Evolutionary conservation across 768 basidiomycete species (phyloP).

Genomic region (Mycena leptocephala): DNA sequence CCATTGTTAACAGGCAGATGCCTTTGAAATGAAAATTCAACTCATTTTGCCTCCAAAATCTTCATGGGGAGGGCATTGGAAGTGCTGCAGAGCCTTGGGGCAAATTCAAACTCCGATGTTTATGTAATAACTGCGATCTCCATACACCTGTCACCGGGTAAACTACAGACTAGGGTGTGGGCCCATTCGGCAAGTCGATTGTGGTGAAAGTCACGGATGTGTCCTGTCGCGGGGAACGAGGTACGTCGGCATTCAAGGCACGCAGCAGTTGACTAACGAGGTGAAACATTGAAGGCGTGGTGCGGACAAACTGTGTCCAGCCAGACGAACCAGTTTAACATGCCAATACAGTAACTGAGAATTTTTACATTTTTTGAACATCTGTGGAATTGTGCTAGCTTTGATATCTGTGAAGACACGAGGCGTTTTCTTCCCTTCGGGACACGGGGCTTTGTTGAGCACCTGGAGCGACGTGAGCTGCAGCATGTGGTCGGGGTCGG

Average conservation of each 20-base stretch:
- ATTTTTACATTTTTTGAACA: not conserved
- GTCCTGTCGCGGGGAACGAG: conserved; percentile 64
- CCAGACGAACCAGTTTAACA: conserved; percentile 59
- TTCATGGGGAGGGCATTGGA: too few species aligned
- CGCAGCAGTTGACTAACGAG: not conserved
- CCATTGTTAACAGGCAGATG: too few species aligned
- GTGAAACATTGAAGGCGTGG: conserved; percentile 54
- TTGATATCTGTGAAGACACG: conserved; percentile 75
- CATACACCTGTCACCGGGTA: too few species aligned
- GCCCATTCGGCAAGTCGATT: conserved; percentile 66
- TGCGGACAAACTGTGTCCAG: conserved; percentile 66
- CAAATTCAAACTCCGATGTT: too few species aligned
- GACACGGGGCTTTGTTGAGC: conserved; percentile 69
- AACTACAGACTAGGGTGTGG: too few species aligned
- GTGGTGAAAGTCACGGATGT: conserved; percentile 68
- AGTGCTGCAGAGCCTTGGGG: too few species aligned
- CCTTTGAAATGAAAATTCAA: too few species aligned
- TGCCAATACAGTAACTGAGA: conserved; percentile 64
- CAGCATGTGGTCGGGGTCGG: conserved; percentile 70
- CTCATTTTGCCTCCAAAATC: too few species aligned
- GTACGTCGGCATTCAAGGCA: conserved; percentile 36
- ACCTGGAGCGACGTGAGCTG: conserved; percentile 71
- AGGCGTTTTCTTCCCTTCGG: conserved; percentile 69
- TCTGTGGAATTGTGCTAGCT: conserved; percentile 52
- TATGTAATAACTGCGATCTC: too few species aligned